Evolutionary conservation across 495 filamentous ascomycete genomes (phyloP).

Genomic region (Lasiosphaeriaceae sp.): DNA sequence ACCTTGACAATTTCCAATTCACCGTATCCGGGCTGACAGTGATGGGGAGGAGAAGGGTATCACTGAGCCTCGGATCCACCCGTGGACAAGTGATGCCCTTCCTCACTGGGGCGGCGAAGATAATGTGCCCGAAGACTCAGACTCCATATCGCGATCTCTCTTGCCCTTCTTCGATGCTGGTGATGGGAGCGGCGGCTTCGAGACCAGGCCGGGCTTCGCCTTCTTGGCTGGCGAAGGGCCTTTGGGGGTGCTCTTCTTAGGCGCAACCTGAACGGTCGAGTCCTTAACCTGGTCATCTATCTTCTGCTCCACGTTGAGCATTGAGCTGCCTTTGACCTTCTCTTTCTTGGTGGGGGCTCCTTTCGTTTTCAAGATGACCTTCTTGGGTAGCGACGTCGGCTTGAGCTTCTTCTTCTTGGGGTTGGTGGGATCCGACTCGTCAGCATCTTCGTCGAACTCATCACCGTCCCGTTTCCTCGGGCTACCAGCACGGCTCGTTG

Average conservation of each 20-base stretch:
- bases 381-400: constrained; percentile 36
- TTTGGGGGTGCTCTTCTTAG: constrained; percentile 41
- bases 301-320: constrained; percentile 39
- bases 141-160: constrained; percentile 41
- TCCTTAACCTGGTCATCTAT: constrained; percentile 35
- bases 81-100: not conserved
- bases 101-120: constrained; percentile 41
- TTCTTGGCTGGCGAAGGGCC: constrained; percentile 43
- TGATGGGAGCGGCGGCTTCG: constrained; percentile 36
- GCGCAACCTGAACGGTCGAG: constrained; percentile 39
- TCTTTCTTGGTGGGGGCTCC: constrained; percentile 37
- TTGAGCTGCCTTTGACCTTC: constrained; percentile 40
- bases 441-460: constrained; percentile 48
- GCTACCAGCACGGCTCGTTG: constrained; percentile 41
- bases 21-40: too few species aligned
- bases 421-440: constrained; percentile 43
- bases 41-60: not conserved
- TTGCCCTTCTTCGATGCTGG: constrained; percentile 37
- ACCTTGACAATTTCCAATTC: too few species aligned
- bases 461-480: constrained; percentile 50
- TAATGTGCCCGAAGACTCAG: constrained; percentile 47
- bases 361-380: constrained; percentile 48
- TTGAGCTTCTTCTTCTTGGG: constrained; percentile 52
- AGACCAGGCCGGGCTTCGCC: constrained; percentile 33
- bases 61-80: too few species aligned